These are phyloP conservation scores for Microsporum ferrugineum DNA, from an alignment of 2,329 filamentous ascomycete genomes.

Conservation along the genomic window DNA sequence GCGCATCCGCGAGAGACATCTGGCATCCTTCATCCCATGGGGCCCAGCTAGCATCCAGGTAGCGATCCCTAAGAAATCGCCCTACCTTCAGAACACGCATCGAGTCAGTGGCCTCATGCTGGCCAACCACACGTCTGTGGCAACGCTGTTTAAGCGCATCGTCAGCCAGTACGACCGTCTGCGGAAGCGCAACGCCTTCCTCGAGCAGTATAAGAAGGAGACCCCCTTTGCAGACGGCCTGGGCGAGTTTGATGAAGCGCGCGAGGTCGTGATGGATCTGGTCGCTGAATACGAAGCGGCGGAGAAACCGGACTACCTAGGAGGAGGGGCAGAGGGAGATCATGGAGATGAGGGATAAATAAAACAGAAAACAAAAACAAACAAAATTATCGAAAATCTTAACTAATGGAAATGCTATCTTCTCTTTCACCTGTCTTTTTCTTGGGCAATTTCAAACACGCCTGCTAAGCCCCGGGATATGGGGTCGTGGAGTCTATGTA, in stretches of 20 bases:
- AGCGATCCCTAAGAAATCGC: constrained; percentile 88
- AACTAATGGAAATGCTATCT: constrained; percentile 1
- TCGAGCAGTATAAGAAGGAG: constrained; percentile 93
- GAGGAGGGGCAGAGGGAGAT: constrained; percentile 24
- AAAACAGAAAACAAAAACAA: background rate
- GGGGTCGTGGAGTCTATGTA: background rate
- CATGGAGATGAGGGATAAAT: constrained; percentile 11
- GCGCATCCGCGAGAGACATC: constrained; percentile 81
- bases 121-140: constrained; percentile 94
- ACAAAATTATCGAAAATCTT: background rate
- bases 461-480: background rate
- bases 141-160: constrained; percentile 91
- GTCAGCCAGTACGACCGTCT: constrained; percentile 85
- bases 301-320: constrained; percentile 80
- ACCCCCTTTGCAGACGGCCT: constrained; percentile 85
- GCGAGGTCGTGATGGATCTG: constrained; percentile 79
- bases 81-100: constrained; percentile 87
- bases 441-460: background rate
- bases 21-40: constrained; percentile 97
- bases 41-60: constrained; percentile 96
- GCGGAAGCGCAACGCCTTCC: constrained; percentile 90
- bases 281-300: constrained; percentile 94
- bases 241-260: constrained; percentile 87
- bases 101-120: constrained; percentile 95
- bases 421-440: background rate